Base-by-base conservation (phyloP, 2,329 filamentous ascomycete genomes). In the Myriosclerotinia duriaeana region DNA sequence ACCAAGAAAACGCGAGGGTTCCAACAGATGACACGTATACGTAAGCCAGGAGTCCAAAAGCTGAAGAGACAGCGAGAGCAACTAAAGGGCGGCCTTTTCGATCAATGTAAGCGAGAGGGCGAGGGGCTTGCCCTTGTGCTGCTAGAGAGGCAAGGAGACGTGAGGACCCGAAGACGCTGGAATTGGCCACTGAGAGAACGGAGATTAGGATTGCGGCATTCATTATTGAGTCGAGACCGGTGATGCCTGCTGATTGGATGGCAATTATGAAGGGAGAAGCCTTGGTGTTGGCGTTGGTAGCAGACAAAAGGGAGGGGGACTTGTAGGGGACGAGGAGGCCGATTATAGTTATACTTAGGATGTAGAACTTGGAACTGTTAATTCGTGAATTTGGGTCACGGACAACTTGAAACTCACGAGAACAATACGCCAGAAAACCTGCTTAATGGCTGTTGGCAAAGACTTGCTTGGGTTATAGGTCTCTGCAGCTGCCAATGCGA, bases 401-500 rank as follows among this genome's bases (percentile, higher is more conserved):
- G 46, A 91, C 79, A 62, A 89, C 85, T 8, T 92, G 26, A 81
- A 70, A 79, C 76, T 78, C 81, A 91, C 67, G 66, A 96, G 83
- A 7, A 88, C 87, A 74, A 97, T 96, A 74, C 93, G 89, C 93
- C 93, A 97, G 78, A 97, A 97, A n/a, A 97, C 92, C 77, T 96
- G 93, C 79, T 96, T 96, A 74, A 96, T 88, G 17, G 93, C 93
- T 0, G 87, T 92, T 0, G 93, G 93, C 0, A 97, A 83, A 1
- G 89, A 90, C 76, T 94, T 91, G 68, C 89, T 85, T 2, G 91
- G 90, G 74, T 92, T 92, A n/a, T 85, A 86, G 1, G 90, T 91
- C 76, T 93, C 90, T 38, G 90, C 91, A 1, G 90, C 90, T 5
- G 90, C 89, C 17, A 93, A 84, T 65, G 90, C 90, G 55, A 92